phyloP scores from a whole-genome alignment of 768 basidiomycete species.

The Auricularia sp. region DNA sequence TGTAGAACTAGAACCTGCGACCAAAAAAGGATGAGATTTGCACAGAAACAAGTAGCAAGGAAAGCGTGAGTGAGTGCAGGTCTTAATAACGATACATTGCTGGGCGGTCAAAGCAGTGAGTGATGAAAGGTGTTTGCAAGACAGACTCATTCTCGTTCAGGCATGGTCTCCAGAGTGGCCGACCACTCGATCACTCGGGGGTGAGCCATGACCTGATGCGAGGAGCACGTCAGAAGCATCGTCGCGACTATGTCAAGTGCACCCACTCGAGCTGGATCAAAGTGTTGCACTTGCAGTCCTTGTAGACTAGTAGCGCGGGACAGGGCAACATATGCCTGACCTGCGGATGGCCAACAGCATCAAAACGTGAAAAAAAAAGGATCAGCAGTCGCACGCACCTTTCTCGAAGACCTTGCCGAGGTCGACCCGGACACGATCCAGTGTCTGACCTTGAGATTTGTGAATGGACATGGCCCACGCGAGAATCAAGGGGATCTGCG shows the following conservation, averaged over 20 bases:
- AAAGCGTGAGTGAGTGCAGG: too few relatives aligned
- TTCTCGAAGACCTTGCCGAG: constrained; percentile 89
- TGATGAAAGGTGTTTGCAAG: too few relatives aligned
- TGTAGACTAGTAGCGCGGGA: constrained; percentile 82
- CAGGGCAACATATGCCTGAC: constrained; percentile 84
- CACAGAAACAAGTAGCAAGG: too few relatives aligned
- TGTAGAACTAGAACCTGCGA: too few relatives aligned
- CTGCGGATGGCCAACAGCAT: constrained; percentile 25
- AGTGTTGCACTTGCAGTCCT: constrained; percentile 76
- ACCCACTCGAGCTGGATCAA: constrained; percentile 60
- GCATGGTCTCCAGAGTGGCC: background rate
- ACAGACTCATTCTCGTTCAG: background rate
- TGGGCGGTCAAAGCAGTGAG: too few relatives aligned
- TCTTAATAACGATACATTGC: too few relatives aligned
- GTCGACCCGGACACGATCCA: constrained; percentile 91
- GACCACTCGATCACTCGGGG: background rate
- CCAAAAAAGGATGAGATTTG: too few relatives aligned
- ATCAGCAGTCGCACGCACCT: constrained; percentile 31
- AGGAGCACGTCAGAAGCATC: background rate
- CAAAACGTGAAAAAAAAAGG: background rate
- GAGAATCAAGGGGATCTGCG: constrained; percentile 73
- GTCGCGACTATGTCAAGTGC: background rate
- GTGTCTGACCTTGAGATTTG: constrained; percentile 94
- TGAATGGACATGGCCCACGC: constrained; percentile 99
- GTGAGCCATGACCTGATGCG: background rate